Base-by-base conservation (phyloP, 192 early-diverging fungal species). In the Geranomyces variabilis region DNA sequence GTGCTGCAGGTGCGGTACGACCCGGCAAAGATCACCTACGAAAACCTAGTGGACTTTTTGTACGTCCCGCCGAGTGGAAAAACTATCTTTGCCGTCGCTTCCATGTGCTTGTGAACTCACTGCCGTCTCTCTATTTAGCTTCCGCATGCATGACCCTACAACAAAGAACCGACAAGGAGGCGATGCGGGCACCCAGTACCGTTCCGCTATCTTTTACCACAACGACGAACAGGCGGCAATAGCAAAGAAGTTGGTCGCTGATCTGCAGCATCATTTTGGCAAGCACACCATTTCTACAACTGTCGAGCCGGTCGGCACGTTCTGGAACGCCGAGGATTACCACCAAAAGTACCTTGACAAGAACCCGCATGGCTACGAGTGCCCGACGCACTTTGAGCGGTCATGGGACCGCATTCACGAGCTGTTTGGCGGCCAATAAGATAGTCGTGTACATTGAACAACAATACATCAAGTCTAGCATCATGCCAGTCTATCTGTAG, bases 121-220 rank as follows among this genome's bases (percentile, higher is more conserved):
- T 29, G 9, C 58, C 5, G 8, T 2, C 19, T 84, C 61, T 87
- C 87, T 43, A 8, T 0, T 73, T 90, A 94, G 74, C 75, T 84
- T 77, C 76, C 78, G 83, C 33, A 75, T 73, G 51, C 81, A 83
- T 60, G 93, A 98, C 73, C 93, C 96, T 1, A 96, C 94, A 1
- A 93, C 91, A 14, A 51, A 85, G n/a, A 91, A 93, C 77, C 79
- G 86, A 0, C 96, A 96, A 69, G 96, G 96, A 4, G 82, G 81
- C 36, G 94, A 98, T 72, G 47, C 74, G 26, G 96, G 96, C 19
- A 86, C 90, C 15, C 96, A 98, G 77, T 91, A 98, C 83, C 84
- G 96, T 15, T 91, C 89, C 3, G 92, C 86, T 14, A 94, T 98
- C 68, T 93, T 93, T 70, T 93, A 91, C 75, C 90, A 94, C 79